phyloP scores from a whole-genome alignment of 768 basidiomycete genomes.

The Suillus sp. region DNA sequence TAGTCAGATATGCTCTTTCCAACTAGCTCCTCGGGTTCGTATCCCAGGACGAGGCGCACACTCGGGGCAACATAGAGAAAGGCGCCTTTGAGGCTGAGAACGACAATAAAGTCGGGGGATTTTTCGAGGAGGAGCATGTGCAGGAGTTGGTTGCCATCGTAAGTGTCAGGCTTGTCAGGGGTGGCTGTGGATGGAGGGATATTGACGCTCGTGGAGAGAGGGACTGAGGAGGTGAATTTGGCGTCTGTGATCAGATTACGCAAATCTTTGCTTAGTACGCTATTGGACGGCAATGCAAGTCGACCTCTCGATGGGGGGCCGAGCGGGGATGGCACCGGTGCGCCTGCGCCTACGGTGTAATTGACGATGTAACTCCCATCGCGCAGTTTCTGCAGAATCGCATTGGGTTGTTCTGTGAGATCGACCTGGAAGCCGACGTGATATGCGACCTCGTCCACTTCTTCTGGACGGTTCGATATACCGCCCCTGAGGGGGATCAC shows the following conservation, averaged over 20 bases:
- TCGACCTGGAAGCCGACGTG: slow-evolving; percentile 98
- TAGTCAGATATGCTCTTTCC: slow-evolving; percentile 78
- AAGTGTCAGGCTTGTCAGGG: slow-evolving; percentile 21
- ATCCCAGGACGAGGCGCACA: slow-evolving; percentile 78
- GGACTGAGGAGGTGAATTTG: slow-evolving; percentile 50
- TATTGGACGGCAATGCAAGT: slow-evolving; percentile 11
- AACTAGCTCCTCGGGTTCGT: slow-evolving; percentile 81
- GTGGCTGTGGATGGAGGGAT: slow-evolving; percentile 30
- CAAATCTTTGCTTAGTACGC: slow-evolving; percentile 53
- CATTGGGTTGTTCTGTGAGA: slow-evolving; percentile 81
- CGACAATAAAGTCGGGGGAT: slow-evolving; percentile 82
- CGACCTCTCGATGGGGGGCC: slow-evolving; percentile 24
- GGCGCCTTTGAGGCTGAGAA: slow-evolving; percentile 88
- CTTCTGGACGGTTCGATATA: slow-evolving; percentile 44
- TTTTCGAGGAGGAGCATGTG: slow-evolving; percentile 62
- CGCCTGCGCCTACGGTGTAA: slow-evolving; percentile 38
- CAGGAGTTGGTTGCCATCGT: slow-evolving; percentile 49
- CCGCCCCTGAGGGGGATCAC: slow-evolving; percentile 85
- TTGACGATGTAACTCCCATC: slow-evolving; percentile 79
- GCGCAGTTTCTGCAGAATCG: slow-evolving; percentile 75
- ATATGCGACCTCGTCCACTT: slow-evolving; percentile 74
- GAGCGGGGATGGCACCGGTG: slow-evolving; percentile 12
- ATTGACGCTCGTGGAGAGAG: slow-evolving; percentile 44
- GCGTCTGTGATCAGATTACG: slow-evolving; percentile 49
- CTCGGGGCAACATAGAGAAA: slow-evolving; percentile 93